Conservation (phyloP, 306 rosid species). For the Lablab purpureus region DNA sequence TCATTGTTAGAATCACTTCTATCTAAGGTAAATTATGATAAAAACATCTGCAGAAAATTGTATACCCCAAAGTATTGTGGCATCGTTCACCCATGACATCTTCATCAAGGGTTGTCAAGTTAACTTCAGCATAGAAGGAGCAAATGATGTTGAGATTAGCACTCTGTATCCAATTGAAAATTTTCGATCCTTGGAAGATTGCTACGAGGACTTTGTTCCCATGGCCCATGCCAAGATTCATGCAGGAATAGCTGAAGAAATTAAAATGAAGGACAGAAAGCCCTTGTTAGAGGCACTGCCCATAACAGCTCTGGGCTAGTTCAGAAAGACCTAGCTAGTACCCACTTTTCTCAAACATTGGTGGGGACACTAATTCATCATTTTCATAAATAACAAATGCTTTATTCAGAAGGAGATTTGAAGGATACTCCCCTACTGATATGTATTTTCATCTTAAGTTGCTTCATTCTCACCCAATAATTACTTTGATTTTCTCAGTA, state of each 20-base stretch:
- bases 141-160: slow-evolving; percentile 55
- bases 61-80: slow-evolving; percentile 70
- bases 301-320: slow-evolving; percentile 45
- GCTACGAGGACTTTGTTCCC: slow-evolving; percentile 62
- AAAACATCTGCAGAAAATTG: slow-evolving; percentile 71
- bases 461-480: neutral
- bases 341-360: neutral
- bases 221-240: slow-evolving; percentile 30
- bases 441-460: neutral
- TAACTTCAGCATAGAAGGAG: slow-evolving; percentile 51
- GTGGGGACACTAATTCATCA: slow-evolving; percentile 8
- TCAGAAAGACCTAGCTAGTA: neutral
- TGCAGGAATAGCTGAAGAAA: slow-evolving; percentile 2
- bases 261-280: slow-evolving; percentile 29
- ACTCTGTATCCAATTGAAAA: slow-evolving; percentile 69
- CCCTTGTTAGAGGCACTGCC: slow-evolving; percentile 39
- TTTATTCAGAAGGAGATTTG: neutral
- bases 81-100: slow-evolving; percentile 78
- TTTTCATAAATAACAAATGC: neutral
- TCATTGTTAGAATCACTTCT: no score
- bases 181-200: slow-evolving; percentile 65
- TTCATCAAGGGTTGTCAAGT: slow-evolving; percentile 78
- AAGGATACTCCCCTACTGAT: neutral
- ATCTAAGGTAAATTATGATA: no score
- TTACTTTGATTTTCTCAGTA: neutral